These are phyloP conservation scores for Centaurea solstitialis DNA, from an alignment of 129 eudicot genomes.

Conservation along the genomic window DNA sequence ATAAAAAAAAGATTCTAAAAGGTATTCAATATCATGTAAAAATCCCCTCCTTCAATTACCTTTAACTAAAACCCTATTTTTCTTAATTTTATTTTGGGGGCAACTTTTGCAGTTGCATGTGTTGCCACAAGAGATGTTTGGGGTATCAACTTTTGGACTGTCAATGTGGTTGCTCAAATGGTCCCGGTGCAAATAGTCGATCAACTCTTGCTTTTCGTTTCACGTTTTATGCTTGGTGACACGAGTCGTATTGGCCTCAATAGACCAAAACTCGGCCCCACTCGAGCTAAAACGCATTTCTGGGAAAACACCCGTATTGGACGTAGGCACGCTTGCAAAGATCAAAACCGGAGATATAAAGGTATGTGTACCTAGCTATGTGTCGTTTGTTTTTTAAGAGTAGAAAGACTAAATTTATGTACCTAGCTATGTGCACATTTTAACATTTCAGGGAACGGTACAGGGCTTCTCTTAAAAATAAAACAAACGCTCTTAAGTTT, in stretches of 20 bases:
- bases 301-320: slow-evolving; percentile 70
- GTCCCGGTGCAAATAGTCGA: slow-evolving; percentile 56
- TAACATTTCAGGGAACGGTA: no score
- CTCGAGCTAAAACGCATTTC: slow-evolving; percentile 43
- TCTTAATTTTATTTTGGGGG: slow-evolving; percentile 8
- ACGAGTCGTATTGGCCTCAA: slow-evolving; percentile 45
- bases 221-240: slow-evolving; percentile 50
- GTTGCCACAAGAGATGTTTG: slow-evolving; percentile 61
- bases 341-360: slow-evolving; percentile 50
- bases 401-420: no score
- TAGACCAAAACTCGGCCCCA: slow-evolving; percentile 66
- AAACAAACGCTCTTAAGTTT: no score
- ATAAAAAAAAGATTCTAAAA: slow-evolving; percentile 30
- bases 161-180: slow-evolving; percentile 59
- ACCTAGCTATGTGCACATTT: no score
- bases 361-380: slow-evolving; percentile 53
- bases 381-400: no score
- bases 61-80: slow-evolving; percentile 10
- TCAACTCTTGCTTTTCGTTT: slow-evolving; percentile 46
- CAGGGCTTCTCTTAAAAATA: no score
- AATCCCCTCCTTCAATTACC: neutral
- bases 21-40: slow-evolving; percentile 4
- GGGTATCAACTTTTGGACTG: slow-evolving; percentile 60
- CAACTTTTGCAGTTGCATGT: slow-evolving; percentile 57
- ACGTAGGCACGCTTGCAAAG: slow-evolving; percentile 61